Percentiles rank a stretch among this genome's conserved stretches.
Conservation (phyloP, 495 filamentous ascomycete genomes). For the Parmelia sp. region DNA sequence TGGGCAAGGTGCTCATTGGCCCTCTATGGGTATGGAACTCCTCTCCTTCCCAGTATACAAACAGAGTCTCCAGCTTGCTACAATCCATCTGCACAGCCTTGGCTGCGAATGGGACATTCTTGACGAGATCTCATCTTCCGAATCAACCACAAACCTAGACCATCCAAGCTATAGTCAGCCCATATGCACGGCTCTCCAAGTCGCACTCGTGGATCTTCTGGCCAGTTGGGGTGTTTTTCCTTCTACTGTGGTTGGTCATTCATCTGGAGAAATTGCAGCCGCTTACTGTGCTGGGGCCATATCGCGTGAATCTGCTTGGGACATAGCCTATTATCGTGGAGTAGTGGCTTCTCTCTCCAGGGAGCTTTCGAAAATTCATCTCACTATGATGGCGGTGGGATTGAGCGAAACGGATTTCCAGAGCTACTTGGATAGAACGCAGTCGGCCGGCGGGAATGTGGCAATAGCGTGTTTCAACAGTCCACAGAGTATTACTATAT, state of each 20-base stretch:
- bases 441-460: neutral
- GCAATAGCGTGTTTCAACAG: slow-evolving; percentile 33
- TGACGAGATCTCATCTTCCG: neutral
- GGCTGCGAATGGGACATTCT: neutral
- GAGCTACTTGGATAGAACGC: too few relatives aligned
- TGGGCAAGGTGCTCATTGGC: slow-evolving; percentile 47
- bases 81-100: neutral
- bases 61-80: slow-evolving; percentile 5
- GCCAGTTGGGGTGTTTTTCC: slow-evolving; percentile 34
- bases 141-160: slow-evolving; percentile 29
- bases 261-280: slow-evolving; percentile 39
- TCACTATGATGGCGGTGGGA: slow-evolving; percentile 15
- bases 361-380: neutral
- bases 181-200: slow-evolving; percentile 35
- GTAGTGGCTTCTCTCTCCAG: neutral
- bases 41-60: neutral
- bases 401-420: slow-evolving; percentile 1
- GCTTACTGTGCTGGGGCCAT: slow-evolving; percentile 33
- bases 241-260: slow-evolving; percentile 34
- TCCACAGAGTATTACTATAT: slow-evolving; percentile 29
- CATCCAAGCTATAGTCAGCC: slow-evolving; percentile 29
- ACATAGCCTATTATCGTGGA: slow-evolving; percentile 36
- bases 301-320: slow-evolving; percentile 3
- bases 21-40: slow-evolving; percentile 26
- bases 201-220: slow-evolving; percentile 36